A percentile compares a stretch with the other conserved stretches of the same genome.
These are phyloP conservation scores for Gelatoporia subvermispora DNA, from an alignment of 768 basidiomycete species.

Conservation along the genomic window DNA sequence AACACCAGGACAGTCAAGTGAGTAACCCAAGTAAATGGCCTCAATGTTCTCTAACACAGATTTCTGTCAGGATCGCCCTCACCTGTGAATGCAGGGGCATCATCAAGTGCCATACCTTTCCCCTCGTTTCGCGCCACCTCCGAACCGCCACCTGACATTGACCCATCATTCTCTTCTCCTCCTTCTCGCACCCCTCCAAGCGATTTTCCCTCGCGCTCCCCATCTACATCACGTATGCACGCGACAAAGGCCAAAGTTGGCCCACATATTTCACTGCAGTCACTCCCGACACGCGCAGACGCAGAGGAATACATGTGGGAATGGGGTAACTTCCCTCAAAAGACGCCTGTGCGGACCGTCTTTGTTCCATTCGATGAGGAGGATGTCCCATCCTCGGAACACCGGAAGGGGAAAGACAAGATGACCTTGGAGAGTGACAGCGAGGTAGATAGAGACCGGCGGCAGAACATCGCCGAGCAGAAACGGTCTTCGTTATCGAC, in stretches of 20 bases:
- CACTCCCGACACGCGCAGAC: constrained; percentile 9
- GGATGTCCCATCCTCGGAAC: constrained; percentile 12
- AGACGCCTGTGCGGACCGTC: constrained; percentile 56
- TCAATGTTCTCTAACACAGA: neutral
- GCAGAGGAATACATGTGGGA: constrained; percentile 86
- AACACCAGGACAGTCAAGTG: constrained; percentile 25
- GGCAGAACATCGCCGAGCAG: neutral
- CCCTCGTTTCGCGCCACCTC: constrained; percentile 47
- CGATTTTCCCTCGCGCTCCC: constrained; percentile 5
- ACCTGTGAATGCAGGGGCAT: constrained; percentile 9
- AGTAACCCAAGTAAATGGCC: neutral
- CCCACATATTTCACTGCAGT: constrained; percentile 9
- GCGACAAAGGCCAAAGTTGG: constrained; percentile 2
- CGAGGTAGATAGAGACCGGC: neutral
- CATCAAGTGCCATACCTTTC: constrained; percentile 28
- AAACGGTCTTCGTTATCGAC: neutral
- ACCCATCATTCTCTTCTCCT: constrained; percentile 12
- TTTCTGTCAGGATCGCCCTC: constrained; percentile 13
- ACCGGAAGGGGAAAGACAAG: constrained; percentile 12
- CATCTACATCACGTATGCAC: constrained; percentile 15
- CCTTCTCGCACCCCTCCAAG: constrained; percentile 4
- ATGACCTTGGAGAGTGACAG: constrained; percentile 3
- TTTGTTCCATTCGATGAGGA: constrained; percentile 33
- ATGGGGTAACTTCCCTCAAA: constrained; percentile 87
- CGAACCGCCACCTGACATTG: constrained; percentile 53